phyloP scores from a whole-genome alignment of 495 filamentous ascomycete species.

The Tuber brumale region DNA sequence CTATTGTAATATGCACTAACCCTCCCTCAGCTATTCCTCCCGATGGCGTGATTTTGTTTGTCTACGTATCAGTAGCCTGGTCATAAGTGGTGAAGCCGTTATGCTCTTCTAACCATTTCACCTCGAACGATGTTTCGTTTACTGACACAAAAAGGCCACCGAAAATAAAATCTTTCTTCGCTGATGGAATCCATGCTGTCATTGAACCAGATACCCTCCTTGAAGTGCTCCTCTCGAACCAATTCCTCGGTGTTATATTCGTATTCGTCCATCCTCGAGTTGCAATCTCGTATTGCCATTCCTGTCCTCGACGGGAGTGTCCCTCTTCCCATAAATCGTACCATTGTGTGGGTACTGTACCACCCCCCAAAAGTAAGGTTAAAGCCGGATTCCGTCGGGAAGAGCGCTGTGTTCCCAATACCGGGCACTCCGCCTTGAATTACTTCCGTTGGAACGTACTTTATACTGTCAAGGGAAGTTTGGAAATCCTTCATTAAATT shows the following conservation, averaged over 20 bases:
- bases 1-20: constrained; percentile 1
- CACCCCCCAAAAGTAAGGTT: not conserved
- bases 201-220: constrained; percentile 2
- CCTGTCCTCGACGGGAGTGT: not conserved
- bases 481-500: not conserved
- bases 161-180: constrained; percentile 9
- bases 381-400: not conserved
- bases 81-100: constrained; percentile 6
- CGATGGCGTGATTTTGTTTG: constrained; percentile 11
- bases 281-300: not conserved
- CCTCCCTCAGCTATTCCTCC: not conserved
- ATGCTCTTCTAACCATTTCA: not conserved
- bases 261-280: not conserved
- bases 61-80: constrained; percentile 1
- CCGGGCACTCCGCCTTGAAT: not conserved
- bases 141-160: not conserved
- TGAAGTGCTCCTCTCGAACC: not conserved
- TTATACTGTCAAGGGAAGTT: not conserved
- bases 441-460: not conserved
- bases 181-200: constrained; percentile 11
- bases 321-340: not conserved
- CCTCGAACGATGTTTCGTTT: not conserved
- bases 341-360: not conserved
- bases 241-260: too few relatives aligned
- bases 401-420: not conserved